Conservation (phyloP, 306 rosid genomes). For the Oemleria cerasiformis region DNA sequence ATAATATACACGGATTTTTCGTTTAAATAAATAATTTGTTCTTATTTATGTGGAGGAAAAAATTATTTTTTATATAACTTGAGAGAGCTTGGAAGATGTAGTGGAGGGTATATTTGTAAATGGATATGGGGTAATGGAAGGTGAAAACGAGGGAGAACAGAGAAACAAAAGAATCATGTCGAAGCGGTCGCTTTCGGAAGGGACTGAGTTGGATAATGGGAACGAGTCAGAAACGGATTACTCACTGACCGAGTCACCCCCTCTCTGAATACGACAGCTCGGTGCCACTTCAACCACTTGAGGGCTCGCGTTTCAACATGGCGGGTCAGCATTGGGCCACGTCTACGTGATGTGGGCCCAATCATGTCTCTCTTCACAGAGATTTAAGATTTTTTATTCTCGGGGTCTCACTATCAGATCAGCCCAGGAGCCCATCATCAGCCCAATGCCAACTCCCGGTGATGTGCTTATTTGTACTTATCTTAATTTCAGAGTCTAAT, state of each 20-base stretch:
- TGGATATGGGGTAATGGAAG: not conserved
- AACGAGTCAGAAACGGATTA: conserved; percentile 8
- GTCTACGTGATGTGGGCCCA: conserved; percentile 7
- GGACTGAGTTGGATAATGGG: not conserved
- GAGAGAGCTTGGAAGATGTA: not conserved
- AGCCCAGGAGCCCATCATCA: not conserved
- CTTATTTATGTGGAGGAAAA: too few species aligned
- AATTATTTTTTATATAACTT: too few species aligned
- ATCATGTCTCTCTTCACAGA: not conserved
- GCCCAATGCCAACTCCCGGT: not conserved
- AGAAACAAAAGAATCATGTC: conserved; percentile 33
- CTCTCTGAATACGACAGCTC: not conserved
- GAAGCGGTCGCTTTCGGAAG: conserved; percentile 27
- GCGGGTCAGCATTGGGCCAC: conserved; percentile 20
- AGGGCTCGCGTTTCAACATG: not conserved
- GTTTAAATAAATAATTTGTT: too few species aligned
- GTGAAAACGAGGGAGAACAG: conserved; percentile 26
- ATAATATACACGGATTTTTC: too few species aligned
- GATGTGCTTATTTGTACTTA: not conserved
- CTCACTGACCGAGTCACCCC: conserved; percentile 3
- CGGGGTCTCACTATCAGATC: not conserved
- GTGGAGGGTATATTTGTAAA: conserved; percentile 16
- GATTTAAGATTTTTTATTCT: not conserved
- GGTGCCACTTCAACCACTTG: not conserved
- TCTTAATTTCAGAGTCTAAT: not conserved